A percentile compares a stretch with the other conserved stretches of the same genome.
Evolutionary conservation across 257 asterid genomes (phyloP).

Genomic region (Echites panduratus): DNA sequence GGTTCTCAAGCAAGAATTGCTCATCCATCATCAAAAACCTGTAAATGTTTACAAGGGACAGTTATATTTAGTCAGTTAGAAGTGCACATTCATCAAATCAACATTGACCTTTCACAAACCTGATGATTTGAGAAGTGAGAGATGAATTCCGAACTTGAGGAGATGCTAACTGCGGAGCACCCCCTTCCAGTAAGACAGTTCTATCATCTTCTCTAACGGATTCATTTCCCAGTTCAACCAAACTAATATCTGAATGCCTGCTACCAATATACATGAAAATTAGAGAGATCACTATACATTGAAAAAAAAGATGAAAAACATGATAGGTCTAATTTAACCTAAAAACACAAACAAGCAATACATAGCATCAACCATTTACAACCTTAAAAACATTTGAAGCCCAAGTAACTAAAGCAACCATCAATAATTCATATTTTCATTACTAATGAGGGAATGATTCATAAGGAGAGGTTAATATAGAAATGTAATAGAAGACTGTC

Average conservation of each 20-base stretch:
- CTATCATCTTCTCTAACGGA: slow-evolving; percentile 65
- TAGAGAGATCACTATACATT: slow-evolving; percentile 12
- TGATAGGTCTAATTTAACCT: not conserved
- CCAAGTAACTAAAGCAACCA: not conserved
- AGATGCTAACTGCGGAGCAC: slow-evolving; percentile 56
- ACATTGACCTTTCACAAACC: too few species aligned
- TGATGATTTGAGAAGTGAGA: slow-evolving; percentile 44
- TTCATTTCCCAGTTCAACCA: slow-evolving; percentile 58
- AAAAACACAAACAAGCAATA: not conserved
- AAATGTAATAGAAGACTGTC: too few species aligned
- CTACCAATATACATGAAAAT: slow-evolving; percentile 30
- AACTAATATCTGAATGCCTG: slow-evolving; percentile 67
- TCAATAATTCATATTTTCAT: not conserved
- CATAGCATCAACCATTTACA: not conserved
- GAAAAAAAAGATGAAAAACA: not conserved
- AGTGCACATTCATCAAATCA: too few species aligned
- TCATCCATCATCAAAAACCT: slow-evolving; percentile 79
- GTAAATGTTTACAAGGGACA: too few species aligned
- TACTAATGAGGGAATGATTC: not conserved
- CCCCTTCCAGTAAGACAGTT: slow-evolving; percentile 73
- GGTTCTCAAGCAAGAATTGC: slow-evolving; percentile 69
- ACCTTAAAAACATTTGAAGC: not conserved
- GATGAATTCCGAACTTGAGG: slow-evolving; percentile 54
- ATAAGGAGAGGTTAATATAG: too few species aligned
- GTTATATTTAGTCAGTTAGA: too few species aligned